Base-by-base conservation (phyloP, 2,329 filamentous ascomycete species). In the Fusarium fracticaudum region DNA sequence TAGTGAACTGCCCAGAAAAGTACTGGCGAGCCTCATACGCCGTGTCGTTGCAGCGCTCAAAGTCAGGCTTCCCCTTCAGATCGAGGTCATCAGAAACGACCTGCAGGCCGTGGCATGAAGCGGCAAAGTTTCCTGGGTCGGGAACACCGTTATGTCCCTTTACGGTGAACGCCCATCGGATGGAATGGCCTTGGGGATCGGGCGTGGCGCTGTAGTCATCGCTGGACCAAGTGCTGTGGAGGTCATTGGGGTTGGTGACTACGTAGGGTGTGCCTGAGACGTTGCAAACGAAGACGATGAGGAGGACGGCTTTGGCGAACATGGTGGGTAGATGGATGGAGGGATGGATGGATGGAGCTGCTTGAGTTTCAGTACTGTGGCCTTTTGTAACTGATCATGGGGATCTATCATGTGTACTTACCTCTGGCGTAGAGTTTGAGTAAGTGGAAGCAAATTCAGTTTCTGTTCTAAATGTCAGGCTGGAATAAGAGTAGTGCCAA, bases 401-500 rank as follows among this genome's bases (percentile, higher is more conserved):
- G 17, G 12, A 11, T 26, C 17, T 26, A 10, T 24, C 1, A 53
- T 14, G 6, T 8, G 4, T 14, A 14, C 3, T 35, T 26, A 53
- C 33, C 5, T 29, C 11, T 11, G 3, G 10, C 1, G 13, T 5
- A 7, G 5, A 17, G 3, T 38, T 6, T 6, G 5, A 17, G 20
- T 17, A 29, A 17, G 14, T 35, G 33, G 33, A 35, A 5, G 8
- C 8, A n/a, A n/a, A 6, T 13, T 6, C 5, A 13, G 20, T 40
- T n/a, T 29, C 5, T 17, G 5, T 41, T 41, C 15, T 41, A 14
- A 31, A n/a, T 29, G 2, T 10, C 8, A 14, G 20, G 5, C 8
- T 18, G 11, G 2, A 4, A 10, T 55, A 3, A 4, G 10, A 6
- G 20, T 9, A 29, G 1, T 54, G 14, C 1, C 6, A n/a, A 1